Conservation (phyloP, 2,329 filamentous ascomycete genomes). For the Hymenoscyphus scutula region DNA sequence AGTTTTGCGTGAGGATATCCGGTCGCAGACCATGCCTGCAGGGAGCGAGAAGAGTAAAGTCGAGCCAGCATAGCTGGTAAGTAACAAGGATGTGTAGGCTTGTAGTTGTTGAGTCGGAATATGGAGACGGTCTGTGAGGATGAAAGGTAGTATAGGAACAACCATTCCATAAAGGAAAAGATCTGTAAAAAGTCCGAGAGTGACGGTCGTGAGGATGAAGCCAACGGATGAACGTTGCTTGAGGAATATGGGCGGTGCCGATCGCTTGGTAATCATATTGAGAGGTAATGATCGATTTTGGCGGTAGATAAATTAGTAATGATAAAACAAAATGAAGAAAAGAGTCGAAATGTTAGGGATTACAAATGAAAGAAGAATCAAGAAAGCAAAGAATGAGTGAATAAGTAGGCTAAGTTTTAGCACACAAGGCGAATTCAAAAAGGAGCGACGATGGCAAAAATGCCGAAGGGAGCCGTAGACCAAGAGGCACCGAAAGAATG, state of each 20-base stretch:
- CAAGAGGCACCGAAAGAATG: conserved; percentile 1
- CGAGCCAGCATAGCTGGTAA: conserved; percentile 54
- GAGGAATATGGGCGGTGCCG: conserved; percentile 10
- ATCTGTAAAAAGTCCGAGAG: conserved; percentile 54
- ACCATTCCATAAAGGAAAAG: conserved; percentile 59
- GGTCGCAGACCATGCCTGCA: conserved; percentile 55
- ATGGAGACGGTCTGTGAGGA: conserved; percentile 50
- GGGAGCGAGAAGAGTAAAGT: conserved; percentile 50
- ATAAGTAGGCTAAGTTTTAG: background rate
- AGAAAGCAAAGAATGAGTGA: background rate
- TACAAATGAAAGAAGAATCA: background rate
- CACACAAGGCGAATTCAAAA: background rate
- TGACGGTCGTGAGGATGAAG: conserved; percentile 58
- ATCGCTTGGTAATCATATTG: background rate
- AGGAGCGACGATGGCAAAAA: background rate
- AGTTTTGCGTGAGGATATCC: conserved; percentile 48
- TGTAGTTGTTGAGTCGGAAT: conserved; percentile 50
- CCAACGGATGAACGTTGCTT: conserved; percentile 55
- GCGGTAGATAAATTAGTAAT: background rate
- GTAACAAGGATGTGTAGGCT: conserved; percentile 49
- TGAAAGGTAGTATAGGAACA: conserved; percentile 57
- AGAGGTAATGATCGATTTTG: background rate
- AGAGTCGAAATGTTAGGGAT: background rate
- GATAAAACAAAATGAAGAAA: background rate
- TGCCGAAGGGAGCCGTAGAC: background rate